A percentile compares a stretch with the other conserved stretches of the same genome.
Conservation (phyloP, 1,284 basidiomycete genomes). For the Trametes hirsuta region DNA sequence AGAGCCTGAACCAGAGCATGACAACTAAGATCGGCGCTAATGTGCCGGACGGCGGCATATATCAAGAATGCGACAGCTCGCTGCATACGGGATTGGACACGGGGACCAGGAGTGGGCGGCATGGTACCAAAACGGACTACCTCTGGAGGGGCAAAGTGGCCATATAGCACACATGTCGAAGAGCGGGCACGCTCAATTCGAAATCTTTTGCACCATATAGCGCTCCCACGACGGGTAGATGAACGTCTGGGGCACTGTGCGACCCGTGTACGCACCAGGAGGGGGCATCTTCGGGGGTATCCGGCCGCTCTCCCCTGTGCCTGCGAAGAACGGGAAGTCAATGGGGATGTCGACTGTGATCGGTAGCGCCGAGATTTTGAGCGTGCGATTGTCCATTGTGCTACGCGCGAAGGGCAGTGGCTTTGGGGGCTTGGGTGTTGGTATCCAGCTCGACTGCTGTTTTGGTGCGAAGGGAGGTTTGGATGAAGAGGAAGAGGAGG, state of each 20-base stretch:
- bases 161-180: no score
- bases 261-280: conserved; percentile 27
- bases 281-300: conserved; percentile 32
- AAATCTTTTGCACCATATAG: conserved; percentile 53
- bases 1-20: no score
- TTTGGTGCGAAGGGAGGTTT: conserved; percentile 18
- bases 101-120: background rate
- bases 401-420: conserved; percentile 53
- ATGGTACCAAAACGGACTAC: no score
- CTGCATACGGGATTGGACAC: background rate
- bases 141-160: no score
- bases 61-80: background rate
- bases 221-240: conserved; percentile 65
- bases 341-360: conserved; percentile 45
- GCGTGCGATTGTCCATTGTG: conserved; percentile 49
- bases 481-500: conserved; percentile 25
- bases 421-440: conserved; percentile 43
- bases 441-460: conserved; percentile 18
- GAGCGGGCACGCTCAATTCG: conserved; percentile 6
- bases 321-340: conserved; percentile 19
- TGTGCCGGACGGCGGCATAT: background rate
- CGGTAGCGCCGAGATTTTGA: conserved; percentile 53
- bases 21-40: background rate
- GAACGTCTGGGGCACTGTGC: conserved; percentile 49
- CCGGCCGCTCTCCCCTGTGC: conserved; percentile 20